These are phyloP conservation scores for Teratosphaeria viscida DNA, from an alignment of 2,329 filamentous ascomycete species.

Conservation along the genomic window DNA sequence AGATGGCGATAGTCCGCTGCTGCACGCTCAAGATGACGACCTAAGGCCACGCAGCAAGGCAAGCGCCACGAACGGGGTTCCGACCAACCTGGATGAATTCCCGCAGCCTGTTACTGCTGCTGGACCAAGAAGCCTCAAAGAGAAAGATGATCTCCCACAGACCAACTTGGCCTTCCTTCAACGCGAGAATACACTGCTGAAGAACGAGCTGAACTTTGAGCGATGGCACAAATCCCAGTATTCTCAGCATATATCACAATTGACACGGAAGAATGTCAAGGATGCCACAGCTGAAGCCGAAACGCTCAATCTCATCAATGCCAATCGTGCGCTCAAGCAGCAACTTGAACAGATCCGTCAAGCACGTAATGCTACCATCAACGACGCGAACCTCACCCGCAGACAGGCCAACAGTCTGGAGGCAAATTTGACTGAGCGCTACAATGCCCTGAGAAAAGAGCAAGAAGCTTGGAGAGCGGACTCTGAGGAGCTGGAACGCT, in stretches of 20 bases:
- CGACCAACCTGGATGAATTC: slow-evolving; percentile 18
- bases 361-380: slow-evolving; percentile 23
- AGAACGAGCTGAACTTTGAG: slow-evolving; percentile 75
- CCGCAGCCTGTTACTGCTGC: slow-evolving; percentile 8
- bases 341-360: slow-evolving; percentile 42
- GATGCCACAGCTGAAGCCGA: slow-evolving; percentile 73
- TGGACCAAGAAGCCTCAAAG: slow-evolving; percentile 2
- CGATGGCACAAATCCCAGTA: slow-evolving; percentile 76
- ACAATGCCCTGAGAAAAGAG: slow-evolving; percentile 23
- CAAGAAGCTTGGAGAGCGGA: slow-evolving; percentile 36
- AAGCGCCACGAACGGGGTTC: slow-evolving; percentile 3
- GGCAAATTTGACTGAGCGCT: slow-evolving; percentile 21
- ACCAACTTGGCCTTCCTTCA: slow-evolving; percentile 49
- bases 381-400: slow-evolving; percentile 33
- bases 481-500: slow-evolving; percentile 50
- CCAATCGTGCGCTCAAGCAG: slow-evolving; percentile 61
- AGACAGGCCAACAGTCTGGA: slow-evolving; percentile 71
- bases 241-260: slow-evolving; percentile 67
- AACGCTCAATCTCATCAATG: slow-evolving; percentile 69
- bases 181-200: slow-evolving; percentile 62
- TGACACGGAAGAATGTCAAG: slow-evolving; percentile 62
- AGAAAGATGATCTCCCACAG: slow-evolving; percentile 9
- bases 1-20: slow-evolving; percentile 50
- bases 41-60: slow-evolving; percentile 12
- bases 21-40: slow-evolving; percentile 36